Conservation (phyloP, 2,329 filamentous ascomycete genomes). For the Ophiostoma piceae region DNA sequence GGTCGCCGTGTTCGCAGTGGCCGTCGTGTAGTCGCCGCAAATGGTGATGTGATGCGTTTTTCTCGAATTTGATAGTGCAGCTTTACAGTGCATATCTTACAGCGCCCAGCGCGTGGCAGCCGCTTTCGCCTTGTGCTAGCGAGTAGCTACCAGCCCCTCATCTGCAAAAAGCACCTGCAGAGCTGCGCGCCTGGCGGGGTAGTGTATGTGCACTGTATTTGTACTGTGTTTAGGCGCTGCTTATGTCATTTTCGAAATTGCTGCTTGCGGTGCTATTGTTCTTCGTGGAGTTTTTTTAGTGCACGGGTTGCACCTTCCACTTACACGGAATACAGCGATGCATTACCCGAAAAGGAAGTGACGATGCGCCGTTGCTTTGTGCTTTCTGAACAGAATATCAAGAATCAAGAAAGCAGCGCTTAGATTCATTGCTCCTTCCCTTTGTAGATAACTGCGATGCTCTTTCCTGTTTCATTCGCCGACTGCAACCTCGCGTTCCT, state of each 20-base stretch:
- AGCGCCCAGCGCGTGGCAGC: background rate
- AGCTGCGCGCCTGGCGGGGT: slow-evolving; percentile 7
- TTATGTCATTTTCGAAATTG: background rate
- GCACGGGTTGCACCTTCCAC: background rate
- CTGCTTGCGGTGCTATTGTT: background rate
- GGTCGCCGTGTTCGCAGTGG: slow-evolving; percentile 1
- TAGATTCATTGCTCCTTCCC: background rate
- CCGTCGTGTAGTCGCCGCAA: slow-evolving; percentile 3
- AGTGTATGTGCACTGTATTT: background rate
- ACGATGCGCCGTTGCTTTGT: background rate
- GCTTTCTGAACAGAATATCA: too few species aligned
- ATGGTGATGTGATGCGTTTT: slow-evolving; percentile 14
- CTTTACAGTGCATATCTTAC: background rate
- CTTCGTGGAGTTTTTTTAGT: background rate
- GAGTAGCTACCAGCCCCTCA: background rate
- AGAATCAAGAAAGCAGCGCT: background rate
- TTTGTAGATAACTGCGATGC: background rate
- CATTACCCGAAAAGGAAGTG: background rate
- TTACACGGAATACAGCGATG: background rate
- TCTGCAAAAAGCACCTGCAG: background rate
- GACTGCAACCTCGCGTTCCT: background rate
- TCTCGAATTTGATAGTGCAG: background rate
- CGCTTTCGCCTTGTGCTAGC: background rate
- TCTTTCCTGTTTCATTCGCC: background rate
- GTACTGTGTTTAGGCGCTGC: background rate